Evolutionary conservation across 2,329 filamentous ascomycete species (phyloP), one percentile per base, ranked within the genome.

Genomic region (Trichoderma semiorbis): DNA sequence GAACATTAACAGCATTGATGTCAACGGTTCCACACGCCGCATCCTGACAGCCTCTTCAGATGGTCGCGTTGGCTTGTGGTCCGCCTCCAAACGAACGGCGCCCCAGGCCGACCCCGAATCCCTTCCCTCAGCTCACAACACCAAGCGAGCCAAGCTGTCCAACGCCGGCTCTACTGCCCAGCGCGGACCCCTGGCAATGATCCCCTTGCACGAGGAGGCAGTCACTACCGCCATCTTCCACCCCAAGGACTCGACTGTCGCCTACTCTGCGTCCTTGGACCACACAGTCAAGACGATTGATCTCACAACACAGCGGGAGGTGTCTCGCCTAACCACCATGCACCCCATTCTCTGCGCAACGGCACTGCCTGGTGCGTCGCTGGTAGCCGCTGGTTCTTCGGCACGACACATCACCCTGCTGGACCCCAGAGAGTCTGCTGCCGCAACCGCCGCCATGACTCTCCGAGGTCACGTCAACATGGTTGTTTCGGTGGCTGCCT

Each of bases 271-370:
- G 26, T 97, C 94, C 21, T 92, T 93, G 84, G 97, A 99, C 84
- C 95, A 97, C 85, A 93, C 93, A 1, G 85, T 98, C 76, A 91
- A 92, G 74, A 98, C 96, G 0, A 92, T 97, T 84, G 96, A 99
- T 84, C 87, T 99, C 61, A 91, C 94, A 0, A 98, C 95, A 1
- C 86, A 89, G 69, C 85, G 86, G 32, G 88, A 93, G 72, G 94
- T 98, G 55, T 93, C 93, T 78, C 93, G 93, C 5, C 87, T 96
- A 71, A 92, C 93, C 1, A 96, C 94, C 0, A 90, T 93, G 71
- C 93, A 97, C 81, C 90, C 94, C 1, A 87, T 99, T 8, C 88
- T 97, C 73, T 94, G 91, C 34, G 86, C 98, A 7, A 88, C 90
- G 74, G 91, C 94, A 7, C 85, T 99, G 16, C 89, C 90, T 2